phyloP scores from a whole-genome alignment of 2,329 filamentous ascomycete species.

The Drechslerella coelobrocha region DNA sequence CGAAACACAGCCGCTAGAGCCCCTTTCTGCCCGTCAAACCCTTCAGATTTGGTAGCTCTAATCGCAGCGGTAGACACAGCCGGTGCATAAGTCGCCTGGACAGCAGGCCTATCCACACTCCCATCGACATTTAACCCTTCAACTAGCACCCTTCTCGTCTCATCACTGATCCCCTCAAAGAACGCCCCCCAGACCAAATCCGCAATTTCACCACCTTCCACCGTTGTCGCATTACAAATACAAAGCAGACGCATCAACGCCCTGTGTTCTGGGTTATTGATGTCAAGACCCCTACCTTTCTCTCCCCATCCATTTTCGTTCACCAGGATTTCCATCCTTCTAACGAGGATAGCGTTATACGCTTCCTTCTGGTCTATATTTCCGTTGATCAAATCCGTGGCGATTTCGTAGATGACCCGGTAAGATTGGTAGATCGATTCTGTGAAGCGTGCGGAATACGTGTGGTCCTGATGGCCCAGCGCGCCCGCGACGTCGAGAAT shows the following conservation, averaged over 20 bases:
- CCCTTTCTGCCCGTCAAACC: background rate
- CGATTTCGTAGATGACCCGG: slow-evolving; percentile 51
- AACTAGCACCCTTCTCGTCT: slow-evolving; percentile 53
- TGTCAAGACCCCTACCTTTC: slow-evolving; percentile 54
- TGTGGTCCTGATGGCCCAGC: slow-evolving; percentile 57
- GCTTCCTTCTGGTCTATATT: slow-evolving; percentile 54
- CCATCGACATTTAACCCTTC: slow-evolving; percentile 58
- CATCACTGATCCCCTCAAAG: slow-evolving; percentile 53
- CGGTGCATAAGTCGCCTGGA: slow-evolving; percentile 59
- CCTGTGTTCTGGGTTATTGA: slow-evolving; percentile 54
- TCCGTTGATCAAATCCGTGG: slow-evolving; percentile 44
- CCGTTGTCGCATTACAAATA: slow-evolving; percentile 56
- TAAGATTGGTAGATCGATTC: slow-evolving; percentile 57
- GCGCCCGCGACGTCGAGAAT: slow-evolving; percentile 59
- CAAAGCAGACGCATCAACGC: slow-evolving; percentile 58
- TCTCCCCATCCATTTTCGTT: too few species aligned
- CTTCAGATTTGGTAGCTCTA: background rate
- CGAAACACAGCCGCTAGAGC: background rate
- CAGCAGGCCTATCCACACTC: slow-evolving; percentile 56
- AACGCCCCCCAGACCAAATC: slow-evolving; percentile 55
- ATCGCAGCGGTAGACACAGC: slow-evolving; percentile 55
- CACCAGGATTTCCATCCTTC: slow-evolving; percentile 53
- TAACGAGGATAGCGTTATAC: slow-evolving; percentile 57
- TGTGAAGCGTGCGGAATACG: slow-evolving; percentile 56
- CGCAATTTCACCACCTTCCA: slow-evolving; percentile 31